Percentiles rank a stretch among this genome's conserved stretches.
phyloP scores from a whole-genome alignment of 2,329 filamentous ascomycete genomes.

The Ophiostoma novo-ulmi region DNA sequence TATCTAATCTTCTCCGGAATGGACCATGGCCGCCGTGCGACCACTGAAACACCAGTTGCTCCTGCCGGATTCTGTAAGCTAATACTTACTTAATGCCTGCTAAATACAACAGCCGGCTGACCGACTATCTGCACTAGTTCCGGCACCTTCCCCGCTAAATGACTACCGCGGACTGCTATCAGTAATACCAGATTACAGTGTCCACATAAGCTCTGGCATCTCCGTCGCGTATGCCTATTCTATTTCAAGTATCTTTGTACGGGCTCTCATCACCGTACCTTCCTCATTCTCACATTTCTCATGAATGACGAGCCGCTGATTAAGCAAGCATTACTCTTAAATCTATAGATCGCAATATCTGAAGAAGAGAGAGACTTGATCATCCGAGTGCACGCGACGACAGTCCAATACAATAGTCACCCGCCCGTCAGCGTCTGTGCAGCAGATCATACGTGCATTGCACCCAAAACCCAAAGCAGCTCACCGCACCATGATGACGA shows the following conservation, averaged over 20 bases:
- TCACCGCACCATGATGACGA: conserved; percentile 13
- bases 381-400: neutral
- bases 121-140: conserved; percentile 9
- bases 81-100: neutral
- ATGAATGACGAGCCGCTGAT: neutral
- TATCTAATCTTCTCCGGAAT: conserved; percentile 5
- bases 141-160: conserved; percentile 1
- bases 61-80: neutral
- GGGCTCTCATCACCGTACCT: neutral
- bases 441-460: conserved; percentile 7
- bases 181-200: neutral
- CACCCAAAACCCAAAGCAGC: neutral
- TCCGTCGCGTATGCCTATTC: conserved; percentile 4
- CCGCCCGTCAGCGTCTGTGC: neutral
- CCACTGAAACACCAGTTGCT: conserved; percentile 1
- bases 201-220: conserved; percentile 1
- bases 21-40: neutral
- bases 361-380: neutral
- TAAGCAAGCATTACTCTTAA: neutral
- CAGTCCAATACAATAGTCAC: neutral
- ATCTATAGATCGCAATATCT: neutral
- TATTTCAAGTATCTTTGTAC: neutral
- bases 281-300: neutral
- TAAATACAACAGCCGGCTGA: neutral
- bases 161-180: neutral